Evolutionary conservation across 2,329 filamentous ascomycete genomes (phyloP).

Genomic region (Dryadomyces quercivorus): DNA sequence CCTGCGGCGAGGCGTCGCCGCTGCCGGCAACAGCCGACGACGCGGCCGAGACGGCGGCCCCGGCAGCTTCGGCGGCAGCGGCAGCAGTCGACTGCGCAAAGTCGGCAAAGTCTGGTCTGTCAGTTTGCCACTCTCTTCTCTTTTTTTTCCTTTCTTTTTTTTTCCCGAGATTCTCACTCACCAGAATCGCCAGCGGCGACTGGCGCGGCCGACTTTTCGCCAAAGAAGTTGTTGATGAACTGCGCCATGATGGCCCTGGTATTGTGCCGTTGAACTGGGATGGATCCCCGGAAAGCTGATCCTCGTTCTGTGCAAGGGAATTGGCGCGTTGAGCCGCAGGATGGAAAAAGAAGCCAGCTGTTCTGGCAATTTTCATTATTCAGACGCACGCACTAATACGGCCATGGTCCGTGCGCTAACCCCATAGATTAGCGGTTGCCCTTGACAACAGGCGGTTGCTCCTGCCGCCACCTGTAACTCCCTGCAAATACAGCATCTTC

Average conservation of each 20-base stretch:
- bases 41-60: slow-evolving; percentile 24
- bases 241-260: slow-evolving; percentile 32
- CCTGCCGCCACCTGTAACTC: no score
- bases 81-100: slow-evolving; percentile 68
- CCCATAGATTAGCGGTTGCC: slow-evolving; percentile 1
- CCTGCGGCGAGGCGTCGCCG: slow-evolving; percentile 22
- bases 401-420: slow-evolving; percentile 1
- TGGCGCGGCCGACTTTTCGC: slow-evolving; percentile 46
- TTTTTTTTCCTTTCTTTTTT: slow-evolving; percentile 2
- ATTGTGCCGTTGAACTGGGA: slow-evolving; percentile 4
- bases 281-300: background rate
- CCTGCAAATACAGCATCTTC: no score
- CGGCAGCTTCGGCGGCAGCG: slow-evolving; percentile 34
- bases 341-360: background rate
- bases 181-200: slow-evolving; percentile 48
- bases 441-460: background rate
- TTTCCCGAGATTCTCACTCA: slow-evolving; percentile 25
- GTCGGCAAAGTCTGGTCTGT: slow-evolving; percentile 71
- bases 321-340: background rate
- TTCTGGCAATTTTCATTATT: background rate
- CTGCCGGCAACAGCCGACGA: slow-evolving; percentile 25
- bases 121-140: slow-evolving; percentile 1
- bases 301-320: background rate
- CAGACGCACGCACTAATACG: background rate
- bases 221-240: slow-evolving; percentile 57